A percentile compares a stretch with the other conserved stretches of the same genome.
These are phyloP conservation scores for Suillus clintonianus DNA, from an alignment of 768 basidiomycete genomes.

Conservation along the genomic window DNA sequence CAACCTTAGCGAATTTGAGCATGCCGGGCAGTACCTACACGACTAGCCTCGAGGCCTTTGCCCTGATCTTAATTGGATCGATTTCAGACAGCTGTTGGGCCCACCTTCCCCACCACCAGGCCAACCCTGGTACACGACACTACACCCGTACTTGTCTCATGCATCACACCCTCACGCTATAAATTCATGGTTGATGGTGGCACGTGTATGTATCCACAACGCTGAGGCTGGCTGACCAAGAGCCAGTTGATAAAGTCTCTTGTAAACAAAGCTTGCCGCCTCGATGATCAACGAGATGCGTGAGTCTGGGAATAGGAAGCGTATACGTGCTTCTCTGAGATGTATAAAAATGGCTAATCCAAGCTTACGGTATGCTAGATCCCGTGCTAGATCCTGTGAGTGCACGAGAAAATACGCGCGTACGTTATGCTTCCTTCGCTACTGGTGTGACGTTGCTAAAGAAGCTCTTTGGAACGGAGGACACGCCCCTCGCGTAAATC, in stretches of 20 bases:
- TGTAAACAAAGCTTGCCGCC: neutral
- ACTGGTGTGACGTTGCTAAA: conserved; percentile 26
- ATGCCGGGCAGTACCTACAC: neutral
- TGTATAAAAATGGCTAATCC: neutral
- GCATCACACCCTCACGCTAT: neutral
- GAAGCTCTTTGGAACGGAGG: conserved; percentile 67
- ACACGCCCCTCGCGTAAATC: conserved; percentile 92
- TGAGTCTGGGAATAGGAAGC: neutral
- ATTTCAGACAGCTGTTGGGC: neutral
- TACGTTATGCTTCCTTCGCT: conserved; percentile 10
- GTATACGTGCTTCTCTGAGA: neutral
- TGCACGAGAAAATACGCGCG: conserved; percentile 1
- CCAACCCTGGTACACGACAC: neutral
- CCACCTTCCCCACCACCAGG: neutral
- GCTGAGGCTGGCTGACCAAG: neutral
- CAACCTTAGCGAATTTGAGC: neutral
- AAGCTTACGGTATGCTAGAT: neutral
- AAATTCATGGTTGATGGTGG: neutral
- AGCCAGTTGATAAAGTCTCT: neutral
- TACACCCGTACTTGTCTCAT: neutral
- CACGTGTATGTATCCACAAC: neutral
- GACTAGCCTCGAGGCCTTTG: neutral
- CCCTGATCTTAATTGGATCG: neutral
- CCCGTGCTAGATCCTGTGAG: neutral
- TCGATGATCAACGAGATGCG: neutral